Conservation (phyloP, 345 rosid genomes). For the Punica granatum region DNA sequence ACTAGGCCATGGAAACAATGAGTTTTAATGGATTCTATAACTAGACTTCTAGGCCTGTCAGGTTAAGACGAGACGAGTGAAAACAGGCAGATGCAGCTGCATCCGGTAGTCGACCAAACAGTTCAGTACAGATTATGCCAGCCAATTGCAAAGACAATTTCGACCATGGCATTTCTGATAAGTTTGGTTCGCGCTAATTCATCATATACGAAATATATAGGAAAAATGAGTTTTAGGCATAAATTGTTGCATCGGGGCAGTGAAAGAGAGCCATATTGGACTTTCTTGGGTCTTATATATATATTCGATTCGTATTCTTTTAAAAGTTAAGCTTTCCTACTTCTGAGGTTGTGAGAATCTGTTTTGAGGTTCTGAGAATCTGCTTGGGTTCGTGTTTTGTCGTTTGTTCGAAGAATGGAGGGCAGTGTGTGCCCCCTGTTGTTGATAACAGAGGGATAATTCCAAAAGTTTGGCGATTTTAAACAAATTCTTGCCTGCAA, state of each 20-base stretch:
- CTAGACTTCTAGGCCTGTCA: background rate
- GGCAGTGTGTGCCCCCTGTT: background rate
- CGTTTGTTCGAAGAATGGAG: background rate
- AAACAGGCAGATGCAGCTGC: background rate
- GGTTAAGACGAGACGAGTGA: background rate
- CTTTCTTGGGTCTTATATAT: background rate
- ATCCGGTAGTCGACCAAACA: background rate
- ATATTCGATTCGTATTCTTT: background rate
- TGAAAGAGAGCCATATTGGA: background rate
- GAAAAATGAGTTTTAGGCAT: too few species aligned
- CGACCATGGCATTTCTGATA: background rate
- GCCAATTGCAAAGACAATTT: too few species aligned
- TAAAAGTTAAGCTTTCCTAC: background rate
- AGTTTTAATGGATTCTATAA: background rate
- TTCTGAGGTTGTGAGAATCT: background rate
- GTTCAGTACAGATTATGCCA: background rate
- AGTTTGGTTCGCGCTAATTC: background rate
- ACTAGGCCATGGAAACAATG: background rate
- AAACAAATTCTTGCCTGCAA: background rate
- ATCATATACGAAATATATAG: background rate
- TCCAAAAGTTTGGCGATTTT: background rate
- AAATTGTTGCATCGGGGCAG: too few species aligned
- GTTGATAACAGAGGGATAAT: background rate
- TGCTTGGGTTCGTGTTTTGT: background rate
- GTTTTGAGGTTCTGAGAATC: too few species aligned